Conservation (phyloP, 2,329 filamentous ascomycete genomes). For the Teratosphaeria gauchensis region DNA sequence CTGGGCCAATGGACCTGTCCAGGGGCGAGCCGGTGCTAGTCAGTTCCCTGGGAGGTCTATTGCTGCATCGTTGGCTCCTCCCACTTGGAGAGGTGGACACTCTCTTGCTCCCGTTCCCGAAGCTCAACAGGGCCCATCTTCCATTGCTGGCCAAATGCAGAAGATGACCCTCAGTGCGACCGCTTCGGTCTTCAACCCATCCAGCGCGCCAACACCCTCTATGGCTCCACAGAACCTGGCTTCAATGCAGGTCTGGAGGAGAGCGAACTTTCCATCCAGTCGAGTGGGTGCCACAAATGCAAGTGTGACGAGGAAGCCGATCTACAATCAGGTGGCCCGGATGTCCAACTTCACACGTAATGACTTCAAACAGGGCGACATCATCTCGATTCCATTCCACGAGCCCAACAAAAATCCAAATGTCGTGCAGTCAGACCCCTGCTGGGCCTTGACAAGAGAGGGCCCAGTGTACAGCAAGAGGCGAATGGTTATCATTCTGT, state of each 20-base stretch:
- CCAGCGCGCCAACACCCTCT: slow-evolving; percentile 3
- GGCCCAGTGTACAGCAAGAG: slow-evolving; percentile 11
- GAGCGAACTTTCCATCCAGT: background rate
- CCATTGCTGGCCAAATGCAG: no score
- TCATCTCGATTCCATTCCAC: slow-evolving; percentile 12
- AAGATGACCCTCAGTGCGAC: background rate
- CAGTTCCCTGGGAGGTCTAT: no score
- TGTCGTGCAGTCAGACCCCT: slow-evolving; percentile 1
- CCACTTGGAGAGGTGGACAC: no score
- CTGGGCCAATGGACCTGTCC: no score
- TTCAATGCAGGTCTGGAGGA: slow-evolving; percentile 1
- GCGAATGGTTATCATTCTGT: slow-evolving; percentile 12
- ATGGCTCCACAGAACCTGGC: background rate
- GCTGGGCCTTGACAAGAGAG: slow-evolving; percentile 1
- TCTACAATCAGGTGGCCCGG: slow-evolving; percentile 1
- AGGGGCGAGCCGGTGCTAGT: no score
- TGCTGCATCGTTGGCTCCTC: no score
- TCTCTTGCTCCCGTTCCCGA: no score
- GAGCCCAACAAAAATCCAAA: slow-evolving; percentile 9
- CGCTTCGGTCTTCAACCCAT: slow-evolving; percentile 4
- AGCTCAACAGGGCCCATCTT: no score
- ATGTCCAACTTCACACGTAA: slow-evolving; percentile 1
- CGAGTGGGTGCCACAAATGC: background rate
- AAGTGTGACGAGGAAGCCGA: background rate
- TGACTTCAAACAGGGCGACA: slow-evolving; percentile 9